Evolutionary conservation across 169 alveolate genomes (phyloP).

Genomic region (Amoebophrya sp.): DNA sequence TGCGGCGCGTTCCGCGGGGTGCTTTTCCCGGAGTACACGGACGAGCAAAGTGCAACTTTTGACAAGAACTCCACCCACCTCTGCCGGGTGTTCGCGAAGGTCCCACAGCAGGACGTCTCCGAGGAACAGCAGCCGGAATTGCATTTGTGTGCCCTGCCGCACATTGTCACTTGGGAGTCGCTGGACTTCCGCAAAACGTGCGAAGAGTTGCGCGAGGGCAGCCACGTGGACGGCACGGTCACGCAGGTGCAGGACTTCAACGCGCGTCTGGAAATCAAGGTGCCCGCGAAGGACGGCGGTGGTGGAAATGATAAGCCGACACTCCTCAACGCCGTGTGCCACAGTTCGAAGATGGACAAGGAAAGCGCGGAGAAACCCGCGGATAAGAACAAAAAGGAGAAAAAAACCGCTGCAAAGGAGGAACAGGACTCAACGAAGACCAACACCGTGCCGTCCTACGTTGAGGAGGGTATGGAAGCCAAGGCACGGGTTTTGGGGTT

Average conservation of each 20-base stretch:
- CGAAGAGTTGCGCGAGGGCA: neutral
- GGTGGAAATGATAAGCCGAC: too few relatives aligned
- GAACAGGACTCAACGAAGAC: too few relatives aligned
- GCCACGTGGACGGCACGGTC: neutral
- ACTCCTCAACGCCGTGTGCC: neutral
- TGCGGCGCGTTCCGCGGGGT: slow-evolving; percentile 22
- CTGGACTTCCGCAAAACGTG: neutral
- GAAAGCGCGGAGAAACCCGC: neutral
- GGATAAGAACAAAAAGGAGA: neutral
- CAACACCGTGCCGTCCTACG: too few relatives aligned
- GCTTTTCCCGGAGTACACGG: neutral
- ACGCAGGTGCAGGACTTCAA: neutral
- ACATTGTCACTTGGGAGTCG: neutral
- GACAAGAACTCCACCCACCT: neutral
- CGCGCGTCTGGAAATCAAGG: neutral
- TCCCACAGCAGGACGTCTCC: neutral
- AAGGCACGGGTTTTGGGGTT: neutral
- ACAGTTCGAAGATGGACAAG: neutral
- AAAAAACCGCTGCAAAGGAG: too few relatives aligned
- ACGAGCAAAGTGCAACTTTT: neutral
- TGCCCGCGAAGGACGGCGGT: neutral
- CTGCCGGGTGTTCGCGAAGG: neutral
- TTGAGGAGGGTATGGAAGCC: too few relatives aligned
- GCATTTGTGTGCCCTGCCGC: neutral
- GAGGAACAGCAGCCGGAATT: neutral